Evolutionary conservation across 2,329 filamentous ascomycete species (phyloP).

Genomic region (Pseudogymnoascus sp.): DNA sequence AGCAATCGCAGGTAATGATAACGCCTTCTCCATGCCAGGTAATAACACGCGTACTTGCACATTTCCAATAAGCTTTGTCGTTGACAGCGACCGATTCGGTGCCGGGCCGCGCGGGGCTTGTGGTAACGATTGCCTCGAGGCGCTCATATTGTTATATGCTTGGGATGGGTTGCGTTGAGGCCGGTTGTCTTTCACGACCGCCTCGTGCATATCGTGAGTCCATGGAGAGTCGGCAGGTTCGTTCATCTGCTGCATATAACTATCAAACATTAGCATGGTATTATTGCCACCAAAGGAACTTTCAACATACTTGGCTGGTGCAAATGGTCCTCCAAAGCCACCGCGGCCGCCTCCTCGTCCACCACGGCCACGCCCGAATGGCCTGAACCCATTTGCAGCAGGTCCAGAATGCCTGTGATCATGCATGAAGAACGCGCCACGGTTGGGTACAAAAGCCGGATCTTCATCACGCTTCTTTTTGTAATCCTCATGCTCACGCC

Average conservation of each 20-base stretch:
- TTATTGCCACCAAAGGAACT: not conserved
- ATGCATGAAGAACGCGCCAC: conserved; percentile 95
- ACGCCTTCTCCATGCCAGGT: conserved; percentile 62
- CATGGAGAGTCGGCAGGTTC: conserved; percentile 66
- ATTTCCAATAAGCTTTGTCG: conserved; percentile 73
- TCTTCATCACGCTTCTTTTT: conserved; percentile 79
- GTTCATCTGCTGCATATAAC: conserved; percentile 38
- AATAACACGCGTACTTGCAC: conserved; percentile 76
- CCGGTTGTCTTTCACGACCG: conserved; percentile 38
- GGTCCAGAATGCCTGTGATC: conserved; percentile 77
- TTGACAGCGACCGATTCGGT: conserved; percentile 72
- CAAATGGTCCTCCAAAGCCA: conserved; percentile 47
- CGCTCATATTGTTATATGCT: conserved; percentile 32
- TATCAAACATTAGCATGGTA: conserved; percentile 23
- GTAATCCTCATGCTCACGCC: conserved; percentile 85
- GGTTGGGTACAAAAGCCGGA: conserved; percentile 86
- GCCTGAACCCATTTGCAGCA: conserved; percentile 67
- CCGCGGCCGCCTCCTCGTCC: conserved; percentile 52
- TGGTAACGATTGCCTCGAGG: conserved; percentile 20
- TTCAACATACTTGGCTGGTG: conserved; percentile 54
- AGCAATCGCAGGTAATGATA: conserved; percentile 64
- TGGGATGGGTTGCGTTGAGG: conserved; percentile 18
- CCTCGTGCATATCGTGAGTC: conserved; percentile 92
- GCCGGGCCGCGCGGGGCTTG: conserved; percentile 47
- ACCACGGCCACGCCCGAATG: conserved; percentile 57